Conservation (phyloP, 768 basidiomycete species). For the Pulveroboletus sp. region DNA sequence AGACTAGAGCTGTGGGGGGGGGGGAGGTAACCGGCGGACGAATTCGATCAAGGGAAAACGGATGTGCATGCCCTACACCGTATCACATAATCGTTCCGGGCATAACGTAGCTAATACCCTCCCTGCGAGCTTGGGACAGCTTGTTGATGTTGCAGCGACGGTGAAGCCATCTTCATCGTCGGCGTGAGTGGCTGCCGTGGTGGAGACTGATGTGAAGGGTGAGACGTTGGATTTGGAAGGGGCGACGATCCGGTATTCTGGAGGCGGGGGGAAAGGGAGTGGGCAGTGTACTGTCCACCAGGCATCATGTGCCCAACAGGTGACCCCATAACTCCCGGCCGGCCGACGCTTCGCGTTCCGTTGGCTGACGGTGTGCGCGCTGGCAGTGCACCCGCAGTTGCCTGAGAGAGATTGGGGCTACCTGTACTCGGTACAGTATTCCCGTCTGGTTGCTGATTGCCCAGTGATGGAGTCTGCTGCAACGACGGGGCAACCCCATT, state of each 20-base stretch:
- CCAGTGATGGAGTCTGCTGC: constrained; percentile 22
- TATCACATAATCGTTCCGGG: constrained; percentile 9
- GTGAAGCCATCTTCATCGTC: constrained; percentile 50
- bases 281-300: constrained; percentile 39
- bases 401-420: constrained; percentile 33
- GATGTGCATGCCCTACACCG: constrained; percentile 12
- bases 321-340: constrained; percentile 21
- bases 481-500: constrained; percentile 21
- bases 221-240: constrained; percentile 38
- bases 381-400: constrained; percentile 35
- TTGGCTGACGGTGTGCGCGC: constrained; percentile 52
- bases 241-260: constrained; percentile 44
- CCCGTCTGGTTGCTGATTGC: constrained; percentile 24
- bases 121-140: constrained; percentile 47
- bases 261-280: constrained; percentile 47
- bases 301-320: constrained; percentile 28
- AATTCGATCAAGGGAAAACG: constrained; percentile 7
- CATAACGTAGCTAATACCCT: constrained; percentile 39
- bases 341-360: constrained; percentile 44
- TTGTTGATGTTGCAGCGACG: constrained; percentile 53
- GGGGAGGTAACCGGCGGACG: constrained; percentile 11
- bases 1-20: constrained; percentile 20
- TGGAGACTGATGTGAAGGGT: constrained; percentile 40
- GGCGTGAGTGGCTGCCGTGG: constrained; percentile 48
- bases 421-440: constrained; percentile 25